Conservation (phyloP, 306 rosid genomes). For the Cyamopsis tetragonoloba region DNA sequence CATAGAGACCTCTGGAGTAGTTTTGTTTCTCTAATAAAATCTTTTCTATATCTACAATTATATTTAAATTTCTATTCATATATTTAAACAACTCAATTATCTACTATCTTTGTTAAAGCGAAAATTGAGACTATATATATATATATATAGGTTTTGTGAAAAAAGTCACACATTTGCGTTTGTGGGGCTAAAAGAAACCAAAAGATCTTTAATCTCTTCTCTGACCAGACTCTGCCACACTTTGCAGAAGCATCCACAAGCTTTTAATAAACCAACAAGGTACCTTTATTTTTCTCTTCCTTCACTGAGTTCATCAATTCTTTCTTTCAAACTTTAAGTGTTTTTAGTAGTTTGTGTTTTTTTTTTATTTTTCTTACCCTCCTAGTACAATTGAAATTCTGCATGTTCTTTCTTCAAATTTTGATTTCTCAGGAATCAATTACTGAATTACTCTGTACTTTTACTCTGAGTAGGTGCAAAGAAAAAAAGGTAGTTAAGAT, state of each 20-base stretch:
- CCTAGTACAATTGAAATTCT: not conserved
- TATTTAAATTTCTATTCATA: too few species aligned
- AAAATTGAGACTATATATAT: too few species aligned
- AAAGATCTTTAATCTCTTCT: conserved; percentile 35
- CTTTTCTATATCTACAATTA: too few species aligned
- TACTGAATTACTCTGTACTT: conserved; percentile 13
- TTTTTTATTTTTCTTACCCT: too few species aligned
- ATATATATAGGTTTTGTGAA: too few species aligned
- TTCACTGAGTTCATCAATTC: not conserved
- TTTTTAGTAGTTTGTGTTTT: not conserved
- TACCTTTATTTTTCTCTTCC: conserved; percentile 24
- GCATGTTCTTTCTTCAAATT: not conserved
- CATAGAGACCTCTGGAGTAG: too few species aligned
- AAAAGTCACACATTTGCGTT: conserved; percentile 32
- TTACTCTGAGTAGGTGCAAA: not conserved
- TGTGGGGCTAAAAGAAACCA: conserved; percentile 44
- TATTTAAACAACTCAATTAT: too few species aligned
- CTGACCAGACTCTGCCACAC: conserved; percentile 44
- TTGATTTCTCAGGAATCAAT: not conserved
- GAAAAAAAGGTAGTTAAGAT: not conserved
- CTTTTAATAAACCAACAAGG: conserved; percentile 29
- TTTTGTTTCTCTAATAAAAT: too few species aligned
- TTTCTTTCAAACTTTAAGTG: conserved; percentile 6
- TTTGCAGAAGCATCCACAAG: conserved; percentile 46
- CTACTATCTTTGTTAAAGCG: too few species aligned